phyloP scores from a whole-genome alignment of 345 rosid species.

The Syzygium grande region DNA sequence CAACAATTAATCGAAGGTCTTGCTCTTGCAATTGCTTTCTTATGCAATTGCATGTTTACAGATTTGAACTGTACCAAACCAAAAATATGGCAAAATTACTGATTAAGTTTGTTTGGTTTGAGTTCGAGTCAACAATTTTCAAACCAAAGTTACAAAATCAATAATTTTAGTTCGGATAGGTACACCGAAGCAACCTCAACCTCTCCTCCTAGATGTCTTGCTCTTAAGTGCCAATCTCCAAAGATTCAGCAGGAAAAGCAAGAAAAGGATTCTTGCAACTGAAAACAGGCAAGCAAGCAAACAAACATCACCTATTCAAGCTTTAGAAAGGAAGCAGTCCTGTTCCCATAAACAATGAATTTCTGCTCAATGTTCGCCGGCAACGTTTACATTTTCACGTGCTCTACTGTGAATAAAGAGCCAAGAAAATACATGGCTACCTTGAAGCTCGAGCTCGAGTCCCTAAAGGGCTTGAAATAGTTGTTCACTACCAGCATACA shows the following conservation, averaged over 20 bases:
- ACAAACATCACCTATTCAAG: not conserved
- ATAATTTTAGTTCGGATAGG: not conserved
- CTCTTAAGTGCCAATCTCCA: not conserved
- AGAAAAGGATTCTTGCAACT: not conserved
- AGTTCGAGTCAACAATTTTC: not conserved
- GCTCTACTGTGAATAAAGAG: not conserved
- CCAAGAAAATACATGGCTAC: not conserved
- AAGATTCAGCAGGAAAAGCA: not conserved
- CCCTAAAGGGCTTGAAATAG: not conserved
- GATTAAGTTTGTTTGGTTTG: not conserved
- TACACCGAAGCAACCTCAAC: not conserved
- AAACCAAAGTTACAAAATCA: not conserved
- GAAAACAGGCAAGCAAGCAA: not conserved
- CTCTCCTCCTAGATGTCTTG: not conserved
- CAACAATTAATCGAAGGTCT: not conserved
- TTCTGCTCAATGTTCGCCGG: not conserved
- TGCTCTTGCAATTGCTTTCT: not conserved
- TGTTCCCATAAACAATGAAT: not conserved
- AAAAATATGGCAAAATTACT: not conserved
- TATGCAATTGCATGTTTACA: not conserved
- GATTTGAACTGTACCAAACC: not conserved
- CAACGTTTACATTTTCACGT: not conserved
- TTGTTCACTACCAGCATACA: not conserved
- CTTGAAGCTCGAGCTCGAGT: not conserved
- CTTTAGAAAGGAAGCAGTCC: not conserved